These are phyloP conservation scores for Austroboletus festivus DNA, from an alignment of 768 basidiomycete genomes.

Conservation along the genomic window DNA sequence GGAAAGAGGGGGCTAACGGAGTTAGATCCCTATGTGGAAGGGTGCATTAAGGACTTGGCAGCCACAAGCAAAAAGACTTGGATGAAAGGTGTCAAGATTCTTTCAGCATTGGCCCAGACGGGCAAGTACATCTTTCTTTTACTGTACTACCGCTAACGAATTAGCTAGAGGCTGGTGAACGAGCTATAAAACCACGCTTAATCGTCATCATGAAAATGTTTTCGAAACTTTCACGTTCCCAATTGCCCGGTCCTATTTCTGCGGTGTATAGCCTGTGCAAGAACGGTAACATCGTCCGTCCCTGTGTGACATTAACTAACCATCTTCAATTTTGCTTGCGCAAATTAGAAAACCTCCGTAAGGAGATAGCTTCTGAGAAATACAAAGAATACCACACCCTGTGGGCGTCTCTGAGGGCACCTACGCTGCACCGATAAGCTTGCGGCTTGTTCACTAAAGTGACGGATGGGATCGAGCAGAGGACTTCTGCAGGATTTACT, in stretches of 20 bases:
- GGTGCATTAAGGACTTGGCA: not conserved
- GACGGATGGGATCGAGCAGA: too few relatives aligned
- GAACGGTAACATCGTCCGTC: conserved; percentile 1
- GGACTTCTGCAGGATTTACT: too few relatives aligned
- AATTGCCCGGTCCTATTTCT: not conserved
- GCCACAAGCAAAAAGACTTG: not conserved
- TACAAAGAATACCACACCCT: too few relatives aligned
- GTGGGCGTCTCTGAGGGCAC: too few relatives aligned
- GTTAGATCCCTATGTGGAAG: not conserved
- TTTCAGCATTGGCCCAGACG: conserved; percentile 9
- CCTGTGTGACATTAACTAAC: not conserved
- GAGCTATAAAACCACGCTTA: not conserved
- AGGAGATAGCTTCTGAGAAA: too few relatives aligned
- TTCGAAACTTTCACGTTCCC: not conserved
- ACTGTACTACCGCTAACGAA: not conserved
- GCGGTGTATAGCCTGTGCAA: conserved; percentile 2
- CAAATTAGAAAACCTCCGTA: conserved; percentile 1
- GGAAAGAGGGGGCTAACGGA: not conserved
- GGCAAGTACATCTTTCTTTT: not conserved
- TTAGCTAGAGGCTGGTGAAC: not conserved
- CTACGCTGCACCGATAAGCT: too few relatives aligned
- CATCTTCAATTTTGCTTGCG: not conserved
- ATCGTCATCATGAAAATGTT: conserved; percentile 3
- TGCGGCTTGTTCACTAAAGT: too few relatives aligned
- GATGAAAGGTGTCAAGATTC: not conserved